These are phyloP conservation scores for Backusella australiensis DNA, from an alignment of 192 early-diverging fungal genomes.

Conservation along the genomic window DNA sequence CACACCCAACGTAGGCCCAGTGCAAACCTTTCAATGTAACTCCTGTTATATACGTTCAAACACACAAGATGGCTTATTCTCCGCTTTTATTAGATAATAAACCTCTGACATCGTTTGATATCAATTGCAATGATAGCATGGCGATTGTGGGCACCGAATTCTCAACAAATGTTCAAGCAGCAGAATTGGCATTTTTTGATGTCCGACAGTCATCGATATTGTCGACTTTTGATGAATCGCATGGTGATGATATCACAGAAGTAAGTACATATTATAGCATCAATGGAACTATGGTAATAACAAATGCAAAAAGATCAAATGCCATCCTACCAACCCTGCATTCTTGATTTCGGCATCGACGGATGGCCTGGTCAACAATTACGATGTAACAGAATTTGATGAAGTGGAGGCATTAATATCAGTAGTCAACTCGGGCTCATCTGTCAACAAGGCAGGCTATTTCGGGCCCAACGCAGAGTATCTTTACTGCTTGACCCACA, in stretches of 20 bases:
- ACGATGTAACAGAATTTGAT: slow-evolving; percentile 64
- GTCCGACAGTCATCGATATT: slow-evolving; percentile 28
- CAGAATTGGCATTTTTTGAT: slow-evolving; percentile 53
- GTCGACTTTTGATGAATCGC: slow-evolving; percentile 58
- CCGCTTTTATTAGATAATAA: slow-evolving; percentile 15
- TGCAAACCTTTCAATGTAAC: slow-evolving; percentile 59
- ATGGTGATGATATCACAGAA: slow-evolving; percentile 77
- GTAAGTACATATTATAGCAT: not conserved
- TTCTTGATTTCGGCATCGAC: slow-evolving; percentile 70
- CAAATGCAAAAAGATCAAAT: slow-evolving; percentile 45
- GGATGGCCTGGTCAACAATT: slow-evolving; percentile 78
- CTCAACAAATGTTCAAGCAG: slow-evolving; percentile 28
- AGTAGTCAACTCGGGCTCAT: slow-evolving; percentile 80
- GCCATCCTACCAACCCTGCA: slow-evolving; percentile 49
- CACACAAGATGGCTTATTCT: not conserved
- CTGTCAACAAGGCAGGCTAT: slow-evolving; percentile 83
- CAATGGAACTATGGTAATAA: not conserved
- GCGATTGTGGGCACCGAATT: slow-evolving; percentile 56
- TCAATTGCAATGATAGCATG: slow-evolving; percentile 48
- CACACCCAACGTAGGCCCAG: slow-evolving; percentile 36
- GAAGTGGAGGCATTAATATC: slow-evolving; percentile 89
- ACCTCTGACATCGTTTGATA: slow-evolving; percentile 50
- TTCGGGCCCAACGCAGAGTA: slow-evolving; percentile 92
- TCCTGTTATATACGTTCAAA: slow-evolving; percentile 19
- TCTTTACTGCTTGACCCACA: slow-evolving; percentile 83